Base-by-base conservation (phyloP, 2,329 filamentous ascomycete species). In the Sclerotinia subarctica region DNA sequence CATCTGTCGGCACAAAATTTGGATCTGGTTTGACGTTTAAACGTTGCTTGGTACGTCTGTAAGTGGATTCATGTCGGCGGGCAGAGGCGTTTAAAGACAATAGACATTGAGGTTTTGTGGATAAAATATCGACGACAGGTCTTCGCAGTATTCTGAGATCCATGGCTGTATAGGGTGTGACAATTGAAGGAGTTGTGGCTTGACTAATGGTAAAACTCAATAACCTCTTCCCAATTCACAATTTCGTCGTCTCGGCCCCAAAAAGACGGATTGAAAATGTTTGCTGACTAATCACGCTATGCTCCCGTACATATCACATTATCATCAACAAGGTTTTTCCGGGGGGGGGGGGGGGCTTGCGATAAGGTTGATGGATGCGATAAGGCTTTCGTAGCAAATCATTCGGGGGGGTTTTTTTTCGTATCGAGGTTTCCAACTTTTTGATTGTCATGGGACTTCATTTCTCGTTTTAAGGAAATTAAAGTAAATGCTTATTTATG, bases 21-120 rank as follows among this genome's bases (percentile, higher is more conserved):
- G 83, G 79, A 80, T 89, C 86, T 60, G 87, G 86, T 17, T 83
- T 79, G 73, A 89, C 82, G 75, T 86, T 88, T 46, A 77, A 69
- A 56, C 73, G 73, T 68, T 77, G 73, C 72, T 76, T 76, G 26
- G 76, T 73, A 56, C 77, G 76, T 32, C 77, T 74, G 64, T 73
- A 77, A 46, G 76, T 75, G 46, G 76, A 77, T 70, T 78, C 72
- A 70, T 77, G 70, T 38, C 76, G 76, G 56, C 72, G 73, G 17
- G 72, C 68, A n/a, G 72, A 64, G 64, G 70, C 68, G 62, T 72
- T 77, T 53, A 74, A 69, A 38, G 74, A 65, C 24, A 76, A 49
- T 17, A 77, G 66, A 52, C 72, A 76, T 72, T 76, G 73, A 54
- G 67, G 69, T 64, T 71, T 70, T 47, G 68, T 68, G 17, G 73